Percentiles rank a stretch among this genome's conserved stretches.
Conservation (phyloP, 306 rosid species). For the Carpinus fangiana region DNA sequence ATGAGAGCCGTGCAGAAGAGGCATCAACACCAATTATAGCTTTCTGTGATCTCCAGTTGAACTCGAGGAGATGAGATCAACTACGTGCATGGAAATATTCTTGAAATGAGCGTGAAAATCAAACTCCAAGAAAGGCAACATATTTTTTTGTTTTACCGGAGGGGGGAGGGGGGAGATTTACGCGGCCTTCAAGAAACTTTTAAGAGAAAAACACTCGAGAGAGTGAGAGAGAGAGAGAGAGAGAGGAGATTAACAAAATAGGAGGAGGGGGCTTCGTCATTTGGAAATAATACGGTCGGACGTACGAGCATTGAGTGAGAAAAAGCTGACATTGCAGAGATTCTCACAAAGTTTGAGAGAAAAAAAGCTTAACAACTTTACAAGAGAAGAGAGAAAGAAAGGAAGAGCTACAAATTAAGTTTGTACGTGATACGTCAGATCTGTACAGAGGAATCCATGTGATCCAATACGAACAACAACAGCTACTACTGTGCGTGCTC, state of each 20-base stretch:
- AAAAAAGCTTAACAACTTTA: constrained; percentile 35
- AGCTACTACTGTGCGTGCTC: neutral
- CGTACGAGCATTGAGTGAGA: constrained; percentile 22
- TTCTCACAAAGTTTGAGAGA: constrained; percentile 24
- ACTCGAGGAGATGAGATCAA: neutral
- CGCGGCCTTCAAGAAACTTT: neutral
- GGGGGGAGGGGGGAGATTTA: neutral
- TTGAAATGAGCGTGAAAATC: neutral
- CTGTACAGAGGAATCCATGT: constrained; percentile 31
- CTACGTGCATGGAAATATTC: neutral
- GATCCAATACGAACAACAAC: constrained; percentile 31
- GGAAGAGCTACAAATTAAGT: constrained; percentile 10
- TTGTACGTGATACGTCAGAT: constrained; percentile 31
- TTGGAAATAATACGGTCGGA: constrained; percentile 51
- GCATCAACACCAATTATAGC: neutral
- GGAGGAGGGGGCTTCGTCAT: constrained; percentile 41
- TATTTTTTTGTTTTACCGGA: neutral
- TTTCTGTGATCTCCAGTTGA: neutral
- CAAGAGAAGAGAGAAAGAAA: neutral
- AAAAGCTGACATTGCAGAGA: constrained; percentile 42
- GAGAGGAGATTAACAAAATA: constrained; percentile 9
- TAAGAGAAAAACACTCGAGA: too few relatives aligned
- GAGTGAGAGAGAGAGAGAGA: too few relatives aligned
- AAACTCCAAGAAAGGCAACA: neutral
- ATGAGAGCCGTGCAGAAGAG: neutral